Base-by-base conservation (phyloP, 305 asterid genomes). In the Coffea humblotiana region DNA sequence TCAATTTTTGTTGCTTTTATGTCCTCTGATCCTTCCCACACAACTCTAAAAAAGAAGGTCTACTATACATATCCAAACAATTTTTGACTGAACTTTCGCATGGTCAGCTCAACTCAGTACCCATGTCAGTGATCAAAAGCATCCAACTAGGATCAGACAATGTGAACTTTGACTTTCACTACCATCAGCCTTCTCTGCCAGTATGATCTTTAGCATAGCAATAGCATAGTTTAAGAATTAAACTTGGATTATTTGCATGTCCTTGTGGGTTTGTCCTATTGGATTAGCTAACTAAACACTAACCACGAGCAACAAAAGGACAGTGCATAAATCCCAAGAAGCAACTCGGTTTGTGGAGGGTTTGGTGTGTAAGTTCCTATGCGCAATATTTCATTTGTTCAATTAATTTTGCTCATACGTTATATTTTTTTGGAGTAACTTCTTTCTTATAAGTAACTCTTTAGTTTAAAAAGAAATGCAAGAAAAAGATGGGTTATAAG, bases 101-200 rank as follows among this genome's bases (percentile, higher is more conserved):
- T 78, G 89, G 87, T 86, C 90, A 82, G 87, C 80, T 35, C 65
- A 81, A 84, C 75, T 81, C 78, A 84, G 87, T 83, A 71, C 83
- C 84, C 47, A 63, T 90, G 87, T 88, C 90, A 87, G 83, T 80
- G 88, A 87, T 89, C 89, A 87, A 85, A 86, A 84, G 77, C 79
- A 75, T 81, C 90, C 89, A 85, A 87, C 84, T 91, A 84, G 94
- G 97, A 86, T 92, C 92, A 84, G 89, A 90, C 95, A 88, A 90
- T 87, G 83, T 87, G 84, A 87, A 87, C 87, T 83, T 91, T 90
- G 94, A 92, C 92, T 88, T 90, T 86, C 89, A 85, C 67, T 60
- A 35, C 86, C 86, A 76, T 52, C 75, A 3, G 72, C 85, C 84
- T 74, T 82, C 82, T 68, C 71, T 72, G 56, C 74, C 72, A 29